Evolutionary conservation across 345 rosid genomes (phyloP), one percentile per base, ranked within the genome.

Genomic region (Crucihimalaya himalaica): DNA sequence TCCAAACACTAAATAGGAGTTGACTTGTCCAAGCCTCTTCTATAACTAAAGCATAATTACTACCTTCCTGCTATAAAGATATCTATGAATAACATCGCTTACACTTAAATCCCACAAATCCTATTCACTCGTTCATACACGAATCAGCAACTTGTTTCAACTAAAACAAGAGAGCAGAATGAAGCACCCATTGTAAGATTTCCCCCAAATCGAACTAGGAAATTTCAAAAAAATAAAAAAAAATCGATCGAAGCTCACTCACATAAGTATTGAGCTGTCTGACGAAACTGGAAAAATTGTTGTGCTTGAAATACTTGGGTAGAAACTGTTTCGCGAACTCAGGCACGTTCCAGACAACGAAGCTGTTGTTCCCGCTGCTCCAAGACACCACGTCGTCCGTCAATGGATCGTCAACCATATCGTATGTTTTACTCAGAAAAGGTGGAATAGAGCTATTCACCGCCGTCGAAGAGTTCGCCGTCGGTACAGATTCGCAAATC

Each of bases 261-360:
- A 86, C 90, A 68, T 86, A 86, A 70, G 90, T 86, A 65, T 86
- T 86, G 20, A 86, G 73, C 82, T 86, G 90, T 56, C 90, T 71
- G 43, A 86, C 83, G 27, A 86, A 86, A 54, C 89, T 86, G 75
- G 89, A 86, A 80, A 86, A 86, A 42, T 86, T 86, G 75, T 65
- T 84, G 65, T 86, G 90, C 88, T 86, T 86, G 72, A 86, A 86
- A 39, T 78, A 84, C 78, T 86, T 86, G 0, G 89, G 89, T 18
- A 86, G 66, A 29, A 86, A 82, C 71, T 69, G 77, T 35, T 75
- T 79, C 0, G 85, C 31, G 50, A 86, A 86, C 71, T 83, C 88
- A 8, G 82, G 86, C 2, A 83, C 84, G 77, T 84, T 75, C 90
- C 85, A 84, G 2, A 86, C 88, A 3, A 84, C 77, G 70, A 86